These are phyloP conservation scores for Paraconiothyrium sp. DNA, from an alignment of 2,329 filamentous ascomycete species.

Conservation along the genomic window DNA sequence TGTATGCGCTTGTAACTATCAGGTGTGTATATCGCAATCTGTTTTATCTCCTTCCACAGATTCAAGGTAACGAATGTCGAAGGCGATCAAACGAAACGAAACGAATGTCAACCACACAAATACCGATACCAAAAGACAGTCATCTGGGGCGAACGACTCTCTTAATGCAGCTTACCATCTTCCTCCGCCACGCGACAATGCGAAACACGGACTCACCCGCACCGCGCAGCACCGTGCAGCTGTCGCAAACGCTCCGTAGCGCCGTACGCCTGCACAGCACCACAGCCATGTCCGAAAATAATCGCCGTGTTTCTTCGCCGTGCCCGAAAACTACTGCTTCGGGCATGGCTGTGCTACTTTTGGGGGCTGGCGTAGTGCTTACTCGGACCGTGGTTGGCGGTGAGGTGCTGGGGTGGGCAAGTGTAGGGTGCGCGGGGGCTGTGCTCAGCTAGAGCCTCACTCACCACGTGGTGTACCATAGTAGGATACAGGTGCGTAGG, in stretches of 20 bases:
- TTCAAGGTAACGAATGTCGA: background rate
- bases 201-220: constrained; percentile 5
- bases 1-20: background rate
- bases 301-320: background rate
- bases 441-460: background rate
- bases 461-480: background rate
- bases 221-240: background rate
- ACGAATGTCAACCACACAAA: background rate
- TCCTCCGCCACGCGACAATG: background rate
- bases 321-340: constrained; percentile 2
- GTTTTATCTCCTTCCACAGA: background rate
- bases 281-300: constrained; percentile 11
- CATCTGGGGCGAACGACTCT: background rate
- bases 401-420: background rate
- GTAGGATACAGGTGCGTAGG: background rate
- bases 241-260: constrained; percentile 13
- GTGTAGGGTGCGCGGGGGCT: constrained; percentile 3
- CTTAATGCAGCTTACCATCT: background rate
- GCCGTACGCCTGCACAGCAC: constrained; percentile 10
- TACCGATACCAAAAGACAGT: background rate
- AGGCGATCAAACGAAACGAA: background rate
- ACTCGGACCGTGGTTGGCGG: background rate
- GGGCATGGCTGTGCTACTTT: background rate
- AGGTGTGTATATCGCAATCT: background rate
- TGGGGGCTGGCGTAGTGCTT: background rate